Base-by-base conservation (phyloP, 176 grass and related monocot species). In the Carex myosuroides region DNA sequence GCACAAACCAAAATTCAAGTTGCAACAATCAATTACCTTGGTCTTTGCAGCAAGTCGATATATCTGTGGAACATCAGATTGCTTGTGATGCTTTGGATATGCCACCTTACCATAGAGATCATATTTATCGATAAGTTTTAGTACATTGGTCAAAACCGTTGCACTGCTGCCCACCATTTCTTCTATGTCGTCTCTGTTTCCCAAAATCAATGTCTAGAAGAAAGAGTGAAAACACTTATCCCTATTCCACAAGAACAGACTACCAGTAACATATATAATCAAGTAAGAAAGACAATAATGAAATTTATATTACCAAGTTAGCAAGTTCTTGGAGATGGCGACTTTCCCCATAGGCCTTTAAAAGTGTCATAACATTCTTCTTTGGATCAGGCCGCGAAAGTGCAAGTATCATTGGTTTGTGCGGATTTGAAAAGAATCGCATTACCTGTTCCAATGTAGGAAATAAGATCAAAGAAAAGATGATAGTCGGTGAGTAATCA, bases 391-490 rank as follows among this genome's bases (percentile, higher is more conserved):
- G 95, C 26, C 92, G 82, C 2, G 95, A 94, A 44, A 98, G 86
- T 10, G 95, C 95, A 13, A 98, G 88, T 87, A 98, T 98, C 92
- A 95, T 98, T 18, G 95, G 95, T 82, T 98, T 98, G 75, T 98
- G 95, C 21, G 89, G 95, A 32, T 98, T 98, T 0, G 89, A 90
- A 75, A 98, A 98, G 80, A 98, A 98, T 64, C 95, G 85, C 64
- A 93, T 63, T 30, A 98, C 88, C 94, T 96, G 84, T 79, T 72
- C 32, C 22, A 24, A 82, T 42, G 17, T 57, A 30, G 20, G 32
- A 52, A 24, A 78, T 29, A 1, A 10, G 60, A 64, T 65, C 53
- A 52, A 53, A 4, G 46, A 65, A 18, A 21, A 17, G 24, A 48
- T 53, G 10, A 4, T 66, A 61, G 26, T 14, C 22, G 39, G 26